phyloP scores from a whole-genome alignment of 139 green algal genomes.

The Chlorella sp. region DNA sequence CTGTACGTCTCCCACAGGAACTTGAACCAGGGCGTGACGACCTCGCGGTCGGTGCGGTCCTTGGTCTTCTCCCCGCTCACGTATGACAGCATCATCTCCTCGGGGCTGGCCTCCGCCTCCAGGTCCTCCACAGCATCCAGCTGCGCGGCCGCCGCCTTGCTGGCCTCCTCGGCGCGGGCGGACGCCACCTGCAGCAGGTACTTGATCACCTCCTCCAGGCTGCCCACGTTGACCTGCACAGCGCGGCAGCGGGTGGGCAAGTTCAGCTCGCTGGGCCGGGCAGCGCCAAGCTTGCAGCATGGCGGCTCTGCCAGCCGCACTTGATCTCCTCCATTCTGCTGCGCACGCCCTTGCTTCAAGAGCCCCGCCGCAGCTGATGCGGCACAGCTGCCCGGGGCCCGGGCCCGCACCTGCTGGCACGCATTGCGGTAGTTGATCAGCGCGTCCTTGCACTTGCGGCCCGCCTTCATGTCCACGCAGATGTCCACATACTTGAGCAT shows the following conservation, averaged over 20 bases:
- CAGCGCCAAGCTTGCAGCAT: no score
- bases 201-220: conserved; percentile 92
- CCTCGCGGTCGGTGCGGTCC: conserved; percentile 95
- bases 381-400: no score
- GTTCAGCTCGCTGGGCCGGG: no score
- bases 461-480: conserved; percentile 91
- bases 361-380: no score
- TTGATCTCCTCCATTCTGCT: no score
- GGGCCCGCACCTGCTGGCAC: conserved; percentile 96
- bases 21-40: conserved; percentile 99
- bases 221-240: conserved; percentile 93
- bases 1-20: conserved; percentile 99
- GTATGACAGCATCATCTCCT: conserved; percentile 98
- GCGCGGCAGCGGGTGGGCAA: conserved; percentile 88
- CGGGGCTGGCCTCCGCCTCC: conserved; percentile 93
- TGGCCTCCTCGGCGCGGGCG: conserved; percentile 89
- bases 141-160: conserved; percentile 74
- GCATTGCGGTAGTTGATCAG: conserved; percentile 99
- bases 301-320: no score
- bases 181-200: conserved; percentile 94
- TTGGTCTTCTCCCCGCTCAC: conserved; percentile 93
- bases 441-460: conserved; percentile 96
- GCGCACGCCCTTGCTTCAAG: no score
- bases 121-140: conserved; percentile 76
- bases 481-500: conserved; percentile 98